Percentiles rank a stretch among this genome's conserved stretches.
Conservation (phyloP, 352 stramenopile species). For the Aphanomyces euteiches region DNA sequence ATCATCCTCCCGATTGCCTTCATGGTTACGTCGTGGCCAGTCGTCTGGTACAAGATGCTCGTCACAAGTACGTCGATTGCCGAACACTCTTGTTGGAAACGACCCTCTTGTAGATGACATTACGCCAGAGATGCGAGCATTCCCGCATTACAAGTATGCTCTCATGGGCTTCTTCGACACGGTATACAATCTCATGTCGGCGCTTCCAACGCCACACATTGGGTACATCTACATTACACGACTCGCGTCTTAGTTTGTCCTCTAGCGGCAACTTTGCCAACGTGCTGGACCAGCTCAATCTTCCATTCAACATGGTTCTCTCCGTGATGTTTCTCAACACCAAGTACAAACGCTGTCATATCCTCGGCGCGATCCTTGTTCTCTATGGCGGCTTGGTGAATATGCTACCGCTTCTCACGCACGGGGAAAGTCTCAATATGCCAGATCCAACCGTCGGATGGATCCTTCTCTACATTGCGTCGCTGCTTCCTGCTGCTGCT, state of each 20-base stretch:
- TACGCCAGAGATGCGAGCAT: constrained; percentile 32
- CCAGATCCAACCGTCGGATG: constrained; percentile 27
- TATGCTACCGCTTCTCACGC: constrained; percentile 31
- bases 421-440: constrained; percentile 21
- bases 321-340: constrained; percentile 31
- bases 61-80: constrained; percentile 47
- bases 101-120: constrained; percentile 25
- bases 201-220: constrained; percentile 30
- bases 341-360: constrained; percentile 31
- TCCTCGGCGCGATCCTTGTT: constrained; percentile 31
- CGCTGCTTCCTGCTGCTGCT: constrained; percentile 25
- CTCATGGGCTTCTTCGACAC: constrained; percentile 35
- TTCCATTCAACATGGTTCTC: constrained; percentile 35
- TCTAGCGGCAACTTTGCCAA: constrained; percentile 32
- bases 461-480: constrained; percentile 32
- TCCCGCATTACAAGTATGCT: constrained; percentile 32
- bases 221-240: constrained; percentile 5
- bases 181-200: constrained; percentile 33
- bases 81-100: neutral
- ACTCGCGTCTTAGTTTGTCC: neutral
- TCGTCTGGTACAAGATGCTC: constrained; percentile 68
- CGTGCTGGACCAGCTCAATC: constrained; percentile 32
- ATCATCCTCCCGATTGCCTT: constrained; percentile 35
- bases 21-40: constrained; percentile 32
- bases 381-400: constrained; percentile 37